A percentile compares a stretch with the other conserved stretches of the same genome.
phyloP scores from a whole-genome alignment of 2,329 filamentous ascomycete species.

The Epichloe gansuensis region DNA sequence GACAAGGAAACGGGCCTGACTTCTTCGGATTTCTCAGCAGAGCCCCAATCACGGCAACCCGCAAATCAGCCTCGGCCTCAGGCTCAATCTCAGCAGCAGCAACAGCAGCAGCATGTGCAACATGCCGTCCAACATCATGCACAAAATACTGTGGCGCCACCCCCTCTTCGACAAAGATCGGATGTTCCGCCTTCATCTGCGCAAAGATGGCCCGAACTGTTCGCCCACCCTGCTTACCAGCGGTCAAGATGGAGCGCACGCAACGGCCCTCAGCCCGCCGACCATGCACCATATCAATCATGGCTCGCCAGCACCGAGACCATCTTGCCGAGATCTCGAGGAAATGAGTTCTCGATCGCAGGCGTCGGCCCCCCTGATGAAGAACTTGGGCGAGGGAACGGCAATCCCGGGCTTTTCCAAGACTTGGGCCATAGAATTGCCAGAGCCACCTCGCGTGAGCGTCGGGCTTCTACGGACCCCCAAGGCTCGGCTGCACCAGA shows the following conservation, averaged over 20 bases:
- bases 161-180: constrained; percentile 8
- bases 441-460: constrained; percentile 20
- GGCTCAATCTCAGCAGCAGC: not conserved
- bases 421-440: constrained; percentile 34
- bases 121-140: not conserved
- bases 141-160: not conserved
- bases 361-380: constrained; percentile 24
- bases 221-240: constrained; percentile 17
- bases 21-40: constrained; percentile 7
- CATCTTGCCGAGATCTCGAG: constrained; percentile 26
- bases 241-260: constrained; percentile 1
- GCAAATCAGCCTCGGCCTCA: not conserved
- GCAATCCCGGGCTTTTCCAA: constrained; percentile 36
- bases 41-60: constrained; percentile 11
- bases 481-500: constrained; percentile 4
- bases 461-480: constrained; percentile 16
- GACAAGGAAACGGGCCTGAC: constrained; percentile 39
- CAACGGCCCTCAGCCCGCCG: constrained; percentile 8
- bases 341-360: constrained; percentile 25
- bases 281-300: constrained; percentile 8
- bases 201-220: constrained; percentile 35
- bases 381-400: constrained; percentile 23
- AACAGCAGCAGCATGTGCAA: not conserved
- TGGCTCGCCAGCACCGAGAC: constrained; percentile 11
- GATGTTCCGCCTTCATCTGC: constrained; percentile 38